These are phyloP conservation scores for Delonix regia DNA, from an alignment of 306 rosid genomes.

Conservation along the genomic window DNA sequence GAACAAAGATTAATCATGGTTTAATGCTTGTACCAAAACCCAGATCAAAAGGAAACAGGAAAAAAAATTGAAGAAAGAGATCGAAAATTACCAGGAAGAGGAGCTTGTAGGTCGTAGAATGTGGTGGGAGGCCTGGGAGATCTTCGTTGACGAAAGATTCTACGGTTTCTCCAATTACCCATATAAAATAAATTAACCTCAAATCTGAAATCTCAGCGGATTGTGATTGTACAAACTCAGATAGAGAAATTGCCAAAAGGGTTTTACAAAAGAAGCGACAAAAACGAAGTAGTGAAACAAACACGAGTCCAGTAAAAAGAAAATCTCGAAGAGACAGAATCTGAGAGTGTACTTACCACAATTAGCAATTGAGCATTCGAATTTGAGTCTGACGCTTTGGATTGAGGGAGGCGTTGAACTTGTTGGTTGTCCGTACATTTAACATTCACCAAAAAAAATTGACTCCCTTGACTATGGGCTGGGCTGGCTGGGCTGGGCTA, in stretches of 20 bases:
- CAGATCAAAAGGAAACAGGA: neutral
- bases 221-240: neutral
- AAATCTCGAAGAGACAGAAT: neutral
- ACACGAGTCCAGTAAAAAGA: constrained; percentile 6
- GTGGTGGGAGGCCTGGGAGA: constrained; percentile 42
- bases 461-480: neutral
- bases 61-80: neutral
- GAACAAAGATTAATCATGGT: neutral
- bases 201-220: neutral
- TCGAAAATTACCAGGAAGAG: constrained; percentile 53
- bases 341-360: neutral
- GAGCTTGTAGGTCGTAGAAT: constrained; percentile 52
- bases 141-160: constrained; percentile 53
- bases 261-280: neutral
- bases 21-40: neutral
- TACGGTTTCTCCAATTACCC: constrained; percentile 80
- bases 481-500: no score
- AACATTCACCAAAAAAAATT: no score
- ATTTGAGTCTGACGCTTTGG: neutral
- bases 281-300: neutral
- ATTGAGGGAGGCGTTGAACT: no score
- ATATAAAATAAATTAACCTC: constrained; percentile 45
- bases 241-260: neutral
- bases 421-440: neutral
- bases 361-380: neutral